phyloP scores from a whole-genome alignment of 345 rosid species.

The Aquilaria yunnanensis region DNA sequence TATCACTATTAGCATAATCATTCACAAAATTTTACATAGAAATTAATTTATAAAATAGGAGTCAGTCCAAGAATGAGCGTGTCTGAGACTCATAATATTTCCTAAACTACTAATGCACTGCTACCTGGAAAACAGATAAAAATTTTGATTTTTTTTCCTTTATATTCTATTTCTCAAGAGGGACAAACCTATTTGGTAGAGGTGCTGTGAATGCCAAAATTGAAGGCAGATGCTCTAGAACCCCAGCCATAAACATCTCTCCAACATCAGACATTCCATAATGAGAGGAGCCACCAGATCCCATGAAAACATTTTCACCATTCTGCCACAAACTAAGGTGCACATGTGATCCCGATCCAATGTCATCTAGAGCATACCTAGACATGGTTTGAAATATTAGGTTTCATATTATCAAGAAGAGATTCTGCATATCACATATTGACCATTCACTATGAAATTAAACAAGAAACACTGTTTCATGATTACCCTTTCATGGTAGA shows the following conservation, averaged over 20 bases:
- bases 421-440: not conserved
- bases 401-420: conserved; percentile 7
- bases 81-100: too few species aligned
- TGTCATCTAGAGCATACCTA: conserved; percentile 78
- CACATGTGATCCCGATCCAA: conserved; percentile 96
- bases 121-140: too few species aligned
- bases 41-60: too few species aligned
- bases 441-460: too few species aligned
- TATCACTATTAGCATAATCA: too few species aligned
- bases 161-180: not conserved
- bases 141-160: too few species aligned
- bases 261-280: conserved; percentile 77
- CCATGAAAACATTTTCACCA: conserved; percentile 73
- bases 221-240: conserved; percentile 82
- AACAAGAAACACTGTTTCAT: too few species aligned
- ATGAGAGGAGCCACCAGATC: conserved; percentile 50
- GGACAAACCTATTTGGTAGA: conserved; percentile 74
- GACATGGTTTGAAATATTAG: conserved; percentile 6
- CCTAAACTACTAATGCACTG: too few species aligned
- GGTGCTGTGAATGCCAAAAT: conserved; percentile 84
- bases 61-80: too few species aligned
- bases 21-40: too few species aligned
- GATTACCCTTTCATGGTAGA: too few species aligned
- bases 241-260: conserved; percentile 88
- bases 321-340: conserved; percentile 80